Base-by-base conservation (phyloP, 345 rosid species). In the Arabidopsis suecica region DNA sequence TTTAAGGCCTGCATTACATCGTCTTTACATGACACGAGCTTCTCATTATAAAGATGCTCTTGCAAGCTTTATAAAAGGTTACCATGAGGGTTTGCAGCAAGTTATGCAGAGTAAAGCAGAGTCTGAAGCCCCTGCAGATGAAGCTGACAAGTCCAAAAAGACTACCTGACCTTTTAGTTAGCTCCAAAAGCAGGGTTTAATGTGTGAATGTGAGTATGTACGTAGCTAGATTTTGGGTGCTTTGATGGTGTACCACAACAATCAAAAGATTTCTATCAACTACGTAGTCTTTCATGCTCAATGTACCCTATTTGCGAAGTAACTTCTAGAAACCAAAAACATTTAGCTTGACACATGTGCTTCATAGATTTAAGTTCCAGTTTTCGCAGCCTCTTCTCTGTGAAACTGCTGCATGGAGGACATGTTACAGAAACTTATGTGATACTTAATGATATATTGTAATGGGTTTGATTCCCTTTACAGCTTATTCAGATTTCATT, bases 21-120 rank as follows among this genome's bases (percentile, higher is more conserved):
- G 90, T 59, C 64, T 95, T 40, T 92, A 89, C 90, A 88, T 90
- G 97, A 92, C 90, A 14, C 85, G 92, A 76, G 97, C 90, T 62
- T 90, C 97, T 68, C 85, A 93, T 3, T 95, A 86, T 58, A 86
- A 83, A 85, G 97, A 95, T 80, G 96, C 93, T 77, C 89, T 92
- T 42, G 55, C 83, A 65, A 85, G 88, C 81, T 88, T 90, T 69
- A 72, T 90, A 23, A 81, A 83, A 81, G 96, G 97, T 55, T 88
- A 90, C 78, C 93, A 90, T 69, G 92, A 92, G 76, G 93, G 97
- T 20, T 53, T 90, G 44, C 92, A 90, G 74, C 87, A 86, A 81
- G 88, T 81, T 67, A 78, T 84, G 88, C 88, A 85, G 72, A 83
- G 73, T 78, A 84, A 88, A 57, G 80, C 75, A 57, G 86, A 84